Conservation (phyloP, 441 rosid species). For the Populus trichocarpa region DNA sequence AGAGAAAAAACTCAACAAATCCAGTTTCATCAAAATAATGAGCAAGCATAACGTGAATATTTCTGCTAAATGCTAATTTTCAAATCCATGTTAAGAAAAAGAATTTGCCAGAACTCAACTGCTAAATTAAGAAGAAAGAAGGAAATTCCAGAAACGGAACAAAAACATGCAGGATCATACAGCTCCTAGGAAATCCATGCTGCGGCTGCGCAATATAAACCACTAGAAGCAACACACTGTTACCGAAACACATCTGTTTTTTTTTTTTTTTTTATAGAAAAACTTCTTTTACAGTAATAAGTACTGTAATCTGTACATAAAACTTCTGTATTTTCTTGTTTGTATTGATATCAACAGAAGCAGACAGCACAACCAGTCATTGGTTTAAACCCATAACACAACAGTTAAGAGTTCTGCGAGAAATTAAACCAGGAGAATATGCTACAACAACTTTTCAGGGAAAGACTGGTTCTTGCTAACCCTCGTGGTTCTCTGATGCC, state of each 20-base stretch:
- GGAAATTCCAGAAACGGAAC: neutral
- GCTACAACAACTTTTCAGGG: neutral
- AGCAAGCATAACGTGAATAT: neutral
- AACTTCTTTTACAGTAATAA: neutral
- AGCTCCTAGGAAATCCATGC: neutral
- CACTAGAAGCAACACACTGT: neutral
- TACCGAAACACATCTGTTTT: neutral
- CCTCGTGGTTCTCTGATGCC: neutral
- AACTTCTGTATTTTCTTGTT: neutral
- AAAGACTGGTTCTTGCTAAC: neutral
- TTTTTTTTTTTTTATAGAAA: neutral
- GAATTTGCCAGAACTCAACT: neutral
- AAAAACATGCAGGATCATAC: neutral
- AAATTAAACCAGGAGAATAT: neutral
- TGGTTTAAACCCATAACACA: neutral
- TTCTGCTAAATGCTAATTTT: neutral
- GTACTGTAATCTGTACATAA: constrained; percentile 1
- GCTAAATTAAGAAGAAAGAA: neutral
- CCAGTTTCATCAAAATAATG: neutral
- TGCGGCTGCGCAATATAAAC: neutral
- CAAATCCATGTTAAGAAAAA: neutral
- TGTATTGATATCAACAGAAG: neutral
- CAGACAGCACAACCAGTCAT: neutral
- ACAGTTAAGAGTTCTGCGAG: neutral
- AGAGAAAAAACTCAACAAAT: too few relatives aligned